Conservation (phyloP, 2,329 filamentous ascomycete species). For the Metarhizium humberi region DNA sequence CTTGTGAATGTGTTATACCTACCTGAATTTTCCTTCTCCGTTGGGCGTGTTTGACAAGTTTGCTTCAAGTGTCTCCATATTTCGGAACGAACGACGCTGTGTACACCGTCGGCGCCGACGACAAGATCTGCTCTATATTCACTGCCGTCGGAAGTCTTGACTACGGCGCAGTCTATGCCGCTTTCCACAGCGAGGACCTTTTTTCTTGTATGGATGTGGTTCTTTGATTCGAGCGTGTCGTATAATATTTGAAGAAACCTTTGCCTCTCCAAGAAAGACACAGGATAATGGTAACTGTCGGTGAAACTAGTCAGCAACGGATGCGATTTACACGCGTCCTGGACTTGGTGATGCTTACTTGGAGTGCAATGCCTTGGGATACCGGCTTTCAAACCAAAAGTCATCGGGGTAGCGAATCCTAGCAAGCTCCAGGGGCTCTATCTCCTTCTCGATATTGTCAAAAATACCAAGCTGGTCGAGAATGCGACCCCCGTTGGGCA, state of each 20-base stretch:
- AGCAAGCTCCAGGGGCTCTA: conserved; percentile 7
- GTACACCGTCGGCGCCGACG: conserved; percentile 32
- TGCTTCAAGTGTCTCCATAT: conserved; percentile 16
- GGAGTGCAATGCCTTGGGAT: conserved; percentile 4
- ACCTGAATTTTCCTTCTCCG: conserved; percentile 12
- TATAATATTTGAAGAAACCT: conserved; percentile 23
- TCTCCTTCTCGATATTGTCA: conserved; percentile 8
- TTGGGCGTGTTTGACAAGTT: conserved; percentile 6
- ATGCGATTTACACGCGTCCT: not conserved
- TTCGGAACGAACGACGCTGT: conserved; percentile 18
- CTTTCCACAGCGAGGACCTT: conserved; percentile 9
- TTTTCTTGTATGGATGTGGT: conserved; percentile 10
- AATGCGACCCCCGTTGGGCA: conserved; percentile 33
- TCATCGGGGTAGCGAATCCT: conserved; percentile 6
- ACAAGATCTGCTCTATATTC: conserved; percentile 26
- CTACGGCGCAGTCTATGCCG: conserved; percentile 3
- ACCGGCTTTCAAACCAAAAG: conserved; percentile 7
- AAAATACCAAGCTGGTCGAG: conserved; percentile 36
- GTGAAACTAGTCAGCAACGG: not conserved
- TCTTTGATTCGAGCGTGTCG: conserved; percentile 20
- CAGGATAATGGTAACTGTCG: conserved; percentile 17
- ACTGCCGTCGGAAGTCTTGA: conserved; percentile 24
- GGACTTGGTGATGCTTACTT: conserved; percentile 1
- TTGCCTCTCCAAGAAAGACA: conserved; percentile 26
- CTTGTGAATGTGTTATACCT: conserved; percentile 3